Percentiles rank a stretch among this genome's conserved stretches.
phyloP scores from a whole-genome alignment of 2,329 filamentous ascomycete genomes.

The Pyrenochaeta sp. region DNA sequence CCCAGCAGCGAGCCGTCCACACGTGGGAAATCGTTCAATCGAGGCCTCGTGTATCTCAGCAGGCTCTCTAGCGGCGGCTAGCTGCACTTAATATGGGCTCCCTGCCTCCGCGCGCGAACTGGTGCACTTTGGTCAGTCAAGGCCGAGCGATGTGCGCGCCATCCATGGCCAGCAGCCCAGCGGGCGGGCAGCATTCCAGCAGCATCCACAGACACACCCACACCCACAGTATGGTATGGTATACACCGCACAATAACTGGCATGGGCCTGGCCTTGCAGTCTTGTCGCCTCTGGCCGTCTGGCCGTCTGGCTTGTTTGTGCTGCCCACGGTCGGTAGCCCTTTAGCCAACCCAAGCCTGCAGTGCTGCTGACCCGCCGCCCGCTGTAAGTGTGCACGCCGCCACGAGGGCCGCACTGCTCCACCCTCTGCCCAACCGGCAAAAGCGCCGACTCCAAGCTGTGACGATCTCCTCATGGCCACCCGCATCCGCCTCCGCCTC shows the following conservation, averaged over 20 bases:
- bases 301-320: no score
- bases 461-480: conserved; percentile 21
- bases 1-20: conserved; percentile 37
- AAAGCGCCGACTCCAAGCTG: conserved; percentile 24
- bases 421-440: conserved; percentile 32
- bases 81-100: conserved; percentile 43
- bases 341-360: conserved; percentile 28
- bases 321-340: conserved; percentile 20
- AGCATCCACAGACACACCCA: conserved; percentile 3
- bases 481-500: no score
- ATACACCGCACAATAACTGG: no score
- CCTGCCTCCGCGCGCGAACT: conserved; percentile 32
- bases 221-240: conserved; percentile 14
- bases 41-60: conserved; percentile 50
- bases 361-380: conserved; percentile 21
- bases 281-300: no score
- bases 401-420: conserved; percentile 34
- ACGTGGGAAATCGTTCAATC: conserved; percentile 52
- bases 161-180: conserved; percentile 1
- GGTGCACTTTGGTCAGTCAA: conserved; percentile 25
- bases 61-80: conserved; percentile 47
- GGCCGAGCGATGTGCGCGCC: conserved; percentile 15
- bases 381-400: conserved; percentile 28
- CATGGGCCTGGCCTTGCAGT: no score
- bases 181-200: conserved; percentile 15